Percentiles rank a stretch among this genome's conserved stretches.
Evolutionary conservation across 2,329 filamentous ascomycete genomes (phyloP).

Genomic region (Penicillium crustosum): DNA sequence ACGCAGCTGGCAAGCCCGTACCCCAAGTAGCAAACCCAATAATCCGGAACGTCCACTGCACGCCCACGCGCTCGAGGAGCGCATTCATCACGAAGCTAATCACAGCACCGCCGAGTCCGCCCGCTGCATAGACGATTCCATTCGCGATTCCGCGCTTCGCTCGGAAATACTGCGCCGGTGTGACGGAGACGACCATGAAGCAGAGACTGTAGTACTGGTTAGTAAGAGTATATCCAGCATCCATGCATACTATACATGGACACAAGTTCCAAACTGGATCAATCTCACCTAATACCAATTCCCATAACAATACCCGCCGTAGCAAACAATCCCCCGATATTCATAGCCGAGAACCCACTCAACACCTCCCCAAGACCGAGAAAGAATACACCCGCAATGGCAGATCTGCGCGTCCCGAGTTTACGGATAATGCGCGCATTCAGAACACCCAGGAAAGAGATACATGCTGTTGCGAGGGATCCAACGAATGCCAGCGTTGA

Average conservation of each 20-base stretch:
- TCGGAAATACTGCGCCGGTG: conserved; percentile 57
- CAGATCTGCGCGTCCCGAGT: conserved; percentile 51
- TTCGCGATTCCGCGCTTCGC: conserved; percentile 57
- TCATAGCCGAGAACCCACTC: conserved; percentile 49
- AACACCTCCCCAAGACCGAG: conserved; percentile 53
- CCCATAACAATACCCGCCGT: conserved; percentile 52
- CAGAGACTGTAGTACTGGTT: conserved; percentile 30
- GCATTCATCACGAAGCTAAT: conserved; percentile 53
- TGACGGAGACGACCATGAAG: conserved; percentile 50
- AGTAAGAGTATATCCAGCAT: not conserved
- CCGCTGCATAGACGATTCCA: conserved; percentile 44
- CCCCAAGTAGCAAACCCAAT: conserved; percentile 54
- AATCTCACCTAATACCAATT: conserved; percentile 34
- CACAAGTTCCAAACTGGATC: not conserved
- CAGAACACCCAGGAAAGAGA: conserved; percentile 54
- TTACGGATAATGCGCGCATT: conserved; percentile 53
- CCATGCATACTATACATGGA: not conserved
- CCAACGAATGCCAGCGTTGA: conserved; percentile 61
- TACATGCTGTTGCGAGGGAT: conserved; percentile 52
- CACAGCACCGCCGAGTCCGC: conserved; percentile 57
- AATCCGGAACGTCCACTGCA: conserved; percentile 38
- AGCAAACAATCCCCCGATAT: conserved; percentile 51
- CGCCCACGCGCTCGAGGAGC: conserved; percentile 42
- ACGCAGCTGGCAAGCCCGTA: conserved; percentile 58
- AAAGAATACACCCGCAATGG: conserved; percentile 51